Conservation (phyloP, 257 asterid species). For the Gynochthodes officinalis region DNA sequence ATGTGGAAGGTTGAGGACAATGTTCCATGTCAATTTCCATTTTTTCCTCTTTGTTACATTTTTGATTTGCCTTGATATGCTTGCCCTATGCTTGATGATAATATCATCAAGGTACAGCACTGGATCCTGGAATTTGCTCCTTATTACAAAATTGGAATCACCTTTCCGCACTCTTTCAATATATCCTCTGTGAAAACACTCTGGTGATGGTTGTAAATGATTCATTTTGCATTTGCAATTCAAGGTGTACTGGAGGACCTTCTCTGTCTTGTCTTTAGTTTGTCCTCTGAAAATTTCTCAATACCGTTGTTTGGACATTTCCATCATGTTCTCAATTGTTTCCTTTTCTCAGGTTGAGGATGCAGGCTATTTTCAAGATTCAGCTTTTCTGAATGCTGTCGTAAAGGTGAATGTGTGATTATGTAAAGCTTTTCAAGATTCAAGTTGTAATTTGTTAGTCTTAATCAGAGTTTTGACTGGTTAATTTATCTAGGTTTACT, state of each 20-base stretch:
- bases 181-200: too few species aligned
- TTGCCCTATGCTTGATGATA: not conserved
- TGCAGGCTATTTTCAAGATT: constrained; percentile 62
- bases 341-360: constrained; percentile 49
- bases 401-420: constrained; percentile 57
- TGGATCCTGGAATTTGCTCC: not conserved
- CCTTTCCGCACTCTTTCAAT: not conserved
- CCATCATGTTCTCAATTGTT: not conserved
- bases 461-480: constrained; percentile 2
- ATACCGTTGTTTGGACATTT: not conserved
- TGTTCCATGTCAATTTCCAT: not conserved
- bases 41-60: not conserved
- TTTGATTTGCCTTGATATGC: not conserved
- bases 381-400: constrained; percentile 78
- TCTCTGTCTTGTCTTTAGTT: not conserved
- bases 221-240: not conserved
- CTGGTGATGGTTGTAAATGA: not conserved
- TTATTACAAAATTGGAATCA: not conserved
- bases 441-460: not conserved
- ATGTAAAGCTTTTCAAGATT: not conserved
- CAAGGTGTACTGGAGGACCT: not conserved
- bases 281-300: not conserved
- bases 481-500: constrained; percentile 54
- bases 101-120: not conserved
- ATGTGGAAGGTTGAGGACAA: not conserved